Evolutionary conservation across 768 basidiomycete species (phyloP), one percentile per base, ranked within the genome.

Genomic region (Amylocystis lapponica): DNA sequence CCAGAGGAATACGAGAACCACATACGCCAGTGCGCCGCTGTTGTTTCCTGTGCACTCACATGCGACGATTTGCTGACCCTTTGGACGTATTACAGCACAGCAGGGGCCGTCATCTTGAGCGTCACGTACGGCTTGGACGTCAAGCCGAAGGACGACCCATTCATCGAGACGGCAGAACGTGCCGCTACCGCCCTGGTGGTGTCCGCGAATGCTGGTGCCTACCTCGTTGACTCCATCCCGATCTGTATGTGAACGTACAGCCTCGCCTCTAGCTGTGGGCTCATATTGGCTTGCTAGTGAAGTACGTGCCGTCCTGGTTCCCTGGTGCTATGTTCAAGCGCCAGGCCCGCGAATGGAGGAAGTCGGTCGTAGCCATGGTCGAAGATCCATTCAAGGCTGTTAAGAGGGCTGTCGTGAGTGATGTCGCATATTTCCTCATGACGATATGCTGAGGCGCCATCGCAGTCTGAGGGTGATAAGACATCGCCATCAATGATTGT

Each of bases 241-340:
- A 30, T 30, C 10, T 30, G 29, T 30, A 30, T n/a, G 29, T n/a
- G 29, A 10, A 30, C 29, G 10, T n/a, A 10, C 36, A 42, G 26
- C 20, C 17, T 19, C 20, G 12, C 17, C 29, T 10, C 29, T 30
- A n/a, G 10, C 10, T n/a, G n/a, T n/a, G 29, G 10, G 29, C n/a
- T 30, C 29, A 10, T 30, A n/a, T 30, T 27, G 16, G 9, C 17
- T 25, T 27, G 10, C 52, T 50, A 57, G 66, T 86, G 49, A 71
- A 70, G 54, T 55, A 76, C 50, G 53, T 86, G 23, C 85, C 85
- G 1, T 53, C 56, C 36, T 85, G 81, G 79, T 63, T 76, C 38
- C 85, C 85, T 22, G 82, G 82, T 7, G 71, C 76, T 4, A 70
- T 70, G 3, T 88, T 87, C 63, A 75, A 78, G 57, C 62, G 63